Base-by-base conservation (phyloP, 352 stramenopile species). In the Globisporangium rhizosaccharum region DNA sequence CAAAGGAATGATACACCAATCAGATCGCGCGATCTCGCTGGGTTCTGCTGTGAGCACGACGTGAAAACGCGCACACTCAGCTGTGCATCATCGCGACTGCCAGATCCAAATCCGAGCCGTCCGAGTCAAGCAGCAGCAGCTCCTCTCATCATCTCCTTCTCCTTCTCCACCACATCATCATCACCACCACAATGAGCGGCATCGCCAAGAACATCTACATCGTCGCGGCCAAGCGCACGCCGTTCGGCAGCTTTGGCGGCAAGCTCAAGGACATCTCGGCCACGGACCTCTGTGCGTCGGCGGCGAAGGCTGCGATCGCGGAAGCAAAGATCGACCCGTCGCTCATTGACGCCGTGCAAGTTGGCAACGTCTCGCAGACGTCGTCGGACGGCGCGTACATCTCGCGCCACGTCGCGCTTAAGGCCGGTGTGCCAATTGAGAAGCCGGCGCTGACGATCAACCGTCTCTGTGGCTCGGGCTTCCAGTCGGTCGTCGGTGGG, bases 321-420 rank as follows among this genome's bases (percentile, higher is more conserved):
- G 70, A 79, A 18, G 79, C 72, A 39, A 76, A 87, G 44, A 53
- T 99, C 41, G 87, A 98, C 71, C 90, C 94, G 14, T 57, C 63
- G 36, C 62, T 88, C 39, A 82, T 99, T 23, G 96, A 99, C 77
- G 72, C 75, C 20, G 81, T 98, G 49, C 97, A 98, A 70, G 90
- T 99, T 47, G 97, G 96, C 45, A 99, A 99, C 79, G 96, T 99
- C 53, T 90, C 97, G 63, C 87, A 97, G 73, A 97, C 94, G 46
- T 97, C 84, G 33, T 59, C 83, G 6, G 96, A 99, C 63, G 94
- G 85, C 51, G 83, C 88, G 25, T 99, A 99, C 71, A 82, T 99
- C 20, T 73, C 96, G 26, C 87, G 97, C 52, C 97, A 99, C 72
- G 93, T 99, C 49, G 92, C 82, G 36, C 71, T 99, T 6, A 95